Evolutionary conservation across 2,329 filamentous ascomycete genomes (phyloP).

Genomic region (Fusarium keratoplasticum): DNA sequence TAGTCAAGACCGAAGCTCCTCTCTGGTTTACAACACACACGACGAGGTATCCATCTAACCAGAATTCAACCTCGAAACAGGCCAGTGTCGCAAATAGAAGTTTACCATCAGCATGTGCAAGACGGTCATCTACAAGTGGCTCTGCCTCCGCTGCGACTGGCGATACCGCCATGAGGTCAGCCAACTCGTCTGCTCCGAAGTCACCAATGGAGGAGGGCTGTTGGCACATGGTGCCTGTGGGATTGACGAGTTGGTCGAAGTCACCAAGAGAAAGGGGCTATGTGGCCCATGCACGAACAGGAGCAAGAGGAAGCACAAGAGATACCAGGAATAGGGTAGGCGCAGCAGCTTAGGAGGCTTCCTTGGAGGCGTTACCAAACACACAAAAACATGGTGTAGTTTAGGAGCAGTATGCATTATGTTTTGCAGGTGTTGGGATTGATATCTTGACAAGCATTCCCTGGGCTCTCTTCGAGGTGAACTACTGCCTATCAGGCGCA

Average conservation of each 20-base stretch:
- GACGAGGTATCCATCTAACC: not conserved
- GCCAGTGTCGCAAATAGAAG: not conserved
- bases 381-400: not conserved
- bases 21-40: not conserved
- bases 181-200: not conserved
- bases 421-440: not conserved
- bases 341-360: not conserved
- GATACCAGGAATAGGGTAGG: not conserved
- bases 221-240: not conserved
- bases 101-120: not conserved
- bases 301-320: not conserved
- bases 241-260: not conserved
- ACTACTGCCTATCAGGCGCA: not conserved
- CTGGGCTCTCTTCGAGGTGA: not conserved
- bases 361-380: not conserved
- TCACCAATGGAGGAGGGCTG: not conserved
- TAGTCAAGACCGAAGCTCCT: not conserved
- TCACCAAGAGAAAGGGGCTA: not conserved
- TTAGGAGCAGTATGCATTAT: not conserved
- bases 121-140: not conserved
- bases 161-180: not conserved
- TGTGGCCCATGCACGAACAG: not conserved
- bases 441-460: not conserved
- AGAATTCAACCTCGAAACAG: too few relatives aligned
- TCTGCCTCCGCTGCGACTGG: not conserved